A percentile compares a stretch with the other conserved stretches of the same genome.
These are phyloP conservation scores for Teunomyces cretensis DNA, from an alignment of 805 yeast genomes.

Conservation along the genomic window DNA sequence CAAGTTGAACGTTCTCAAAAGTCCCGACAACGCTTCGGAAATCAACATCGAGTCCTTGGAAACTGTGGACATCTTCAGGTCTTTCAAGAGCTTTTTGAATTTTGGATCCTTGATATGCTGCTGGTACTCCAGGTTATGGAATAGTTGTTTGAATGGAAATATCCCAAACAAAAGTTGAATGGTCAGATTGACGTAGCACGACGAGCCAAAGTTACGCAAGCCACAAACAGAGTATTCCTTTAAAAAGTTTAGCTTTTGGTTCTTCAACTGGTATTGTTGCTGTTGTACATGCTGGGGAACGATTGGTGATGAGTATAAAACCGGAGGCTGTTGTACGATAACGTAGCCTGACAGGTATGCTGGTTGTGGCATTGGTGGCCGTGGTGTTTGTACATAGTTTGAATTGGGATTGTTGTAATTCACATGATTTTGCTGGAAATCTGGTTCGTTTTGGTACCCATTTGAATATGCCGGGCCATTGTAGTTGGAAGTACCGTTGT, in stretches of 20 bases:
- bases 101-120: constrained; percentile 39
- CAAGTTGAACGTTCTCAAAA: constrained; percentile 57
- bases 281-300: constrained; percentile 32
- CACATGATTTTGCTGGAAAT: no score
- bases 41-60: constrained; percentile 26
- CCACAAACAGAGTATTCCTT: constrained; percentile 57
- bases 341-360: background rate
- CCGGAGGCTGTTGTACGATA: background rate
- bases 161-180: constrained; percentile 67
- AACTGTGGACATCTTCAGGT: constrained; percentile 10
- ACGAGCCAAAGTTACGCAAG: constrained; percentile 64
- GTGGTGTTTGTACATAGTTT: background rate
- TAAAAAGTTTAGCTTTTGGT: constrained; percentile 19
- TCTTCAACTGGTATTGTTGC: constrained; percentile 14
- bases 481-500: background rate
- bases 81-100: constrained; percentile 22
- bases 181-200: constrained; percentile 76
- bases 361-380: constrained; percentile 4
- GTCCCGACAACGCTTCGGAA: constrained; percentile 51
- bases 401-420: background rate
- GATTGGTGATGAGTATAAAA: background rate
- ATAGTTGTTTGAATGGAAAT: constrained; percentile 46
- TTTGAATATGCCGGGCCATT: no score
- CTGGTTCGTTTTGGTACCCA: background rate
- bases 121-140: constrained; percentile 45